Conservation (phyloP, 495 filamentous ascomycete species). For the Penicillium macrosclerotiorum region DNA sequence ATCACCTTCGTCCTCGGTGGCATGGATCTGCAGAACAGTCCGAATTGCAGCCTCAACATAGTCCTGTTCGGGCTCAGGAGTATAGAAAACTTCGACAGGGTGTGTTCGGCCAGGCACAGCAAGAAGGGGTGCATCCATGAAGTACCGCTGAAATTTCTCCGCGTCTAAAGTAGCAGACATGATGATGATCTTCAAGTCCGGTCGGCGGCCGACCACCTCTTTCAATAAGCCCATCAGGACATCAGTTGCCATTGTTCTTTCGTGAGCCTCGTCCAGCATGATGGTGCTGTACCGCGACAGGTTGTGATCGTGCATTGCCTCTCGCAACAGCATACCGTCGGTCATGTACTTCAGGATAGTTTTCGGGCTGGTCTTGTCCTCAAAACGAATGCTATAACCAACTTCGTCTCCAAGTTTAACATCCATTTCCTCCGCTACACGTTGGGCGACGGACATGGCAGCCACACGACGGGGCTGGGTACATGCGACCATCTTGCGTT, state of each 20-base stretch:
- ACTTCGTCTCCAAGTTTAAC: slow-evolving; percentile 92
- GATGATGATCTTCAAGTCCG: slow-evolving; percentile 93
- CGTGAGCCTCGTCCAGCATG: slow-evolving; percentile 97
- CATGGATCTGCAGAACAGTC: slow-evolving; percentile 95
- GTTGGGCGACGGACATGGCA: slow-evolving; percentile 97
- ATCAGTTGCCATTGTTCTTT: slow-evolving; percentile 92
- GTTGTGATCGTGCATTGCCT: slow-evolving; percentile 96
- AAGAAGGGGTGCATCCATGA: slow-evolving; percentile 87
- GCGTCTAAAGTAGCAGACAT: slow-evolving; percentile 98
- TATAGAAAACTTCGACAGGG: slow-evolving; percentile 98
- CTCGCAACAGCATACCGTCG: slow-evolving; percentile 96
- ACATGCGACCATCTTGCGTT: slow-evolving; percentile 89
- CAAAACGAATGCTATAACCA: slow-evolving; percentile 98
- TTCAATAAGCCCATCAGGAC: slow-evolving; percentile 95
- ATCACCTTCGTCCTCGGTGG: slow-evolving; percentile 87
- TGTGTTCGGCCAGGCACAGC: slow-evolving; percentile 95
- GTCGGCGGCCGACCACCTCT: slow-evolving; percentile 71
- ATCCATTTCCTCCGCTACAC: slow-evolving; percentile 96
- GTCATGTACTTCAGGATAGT: slow-evolving; percentile 99
- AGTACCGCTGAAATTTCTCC: slow-evolving; percentile 97
- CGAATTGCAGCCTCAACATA: slow-evolving; percentile 94
- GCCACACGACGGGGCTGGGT: slow-evolving; percentile 97
- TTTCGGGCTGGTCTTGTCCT: slow-evolving; percentile 87
- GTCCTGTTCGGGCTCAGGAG: slow-evolving; percentile 91
- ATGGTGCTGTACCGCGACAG: slow-evolving; percentile 93